Conservation (phyloP, 495 filamentous ascomycete genomes). For the Hypoxylon trugodes region DNA sequence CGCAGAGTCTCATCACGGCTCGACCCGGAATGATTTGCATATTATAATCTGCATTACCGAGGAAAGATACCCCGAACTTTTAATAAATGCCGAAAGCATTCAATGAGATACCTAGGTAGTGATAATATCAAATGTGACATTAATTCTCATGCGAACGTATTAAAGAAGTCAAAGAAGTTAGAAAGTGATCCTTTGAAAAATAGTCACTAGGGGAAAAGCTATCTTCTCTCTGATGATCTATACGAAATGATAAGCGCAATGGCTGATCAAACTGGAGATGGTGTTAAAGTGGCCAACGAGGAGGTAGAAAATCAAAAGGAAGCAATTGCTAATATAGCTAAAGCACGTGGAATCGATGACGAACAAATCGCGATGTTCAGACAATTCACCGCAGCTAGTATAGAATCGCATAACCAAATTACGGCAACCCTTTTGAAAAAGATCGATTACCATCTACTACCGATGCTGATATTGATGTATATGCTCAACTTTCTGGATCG, state of each 20-base stretch:
- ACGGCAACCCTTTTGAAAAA: slow-evolving; percentile 47
- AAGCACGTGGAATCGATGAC: slow-evolving; percentile 27
- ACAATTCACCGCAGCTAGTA: slow-evolving; percentile 38
- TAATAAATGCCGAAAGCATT: background rate
- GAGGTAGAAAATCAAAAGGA: slow-evolving; percentile 29
- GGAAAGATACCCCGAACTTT: slow-evolving; percentile 4
- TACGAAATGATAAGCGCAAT: slow-evolving; percentile 13
- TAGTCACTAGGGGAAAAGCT: background rate
- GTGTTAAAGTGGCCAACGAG: slow-evolving; percentile 9
- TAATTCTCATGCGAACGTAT: background rate
- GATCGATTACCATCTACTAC: slow-evolving; percentile 53
- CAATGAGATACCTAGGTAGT: background rate
- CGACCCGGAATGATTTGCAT: slow-evolving; percentile 7
- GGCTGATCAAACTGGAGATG: slow-evolving; percentile 15
- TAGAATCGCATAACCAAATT: slow-evolving; percentile 37
- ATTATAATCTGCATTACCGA: slow-evolving; percentile 17
- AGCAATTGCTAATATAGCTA: slow-evolving; percentile 7
- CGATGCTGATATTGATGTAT: slow-evolving; percentile 54
- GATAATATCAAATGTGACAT: background rate
- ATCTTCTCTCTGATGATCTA: background rate
- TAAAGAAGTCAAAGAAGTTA: background rate
- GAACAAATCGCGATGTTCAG: slow-evolving; percentile 32
- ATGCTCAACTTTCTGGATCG: slow-evolving; percentile 58
- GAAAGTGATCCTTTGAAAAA: background rate
- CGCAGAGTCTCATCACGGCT: slow-evolving; percentile 15